These are phyloP conservation scores for Amanita exitialis DNA, from an alignment of 768 basidiomycete species.

Conservation along the genomic window DNA sequence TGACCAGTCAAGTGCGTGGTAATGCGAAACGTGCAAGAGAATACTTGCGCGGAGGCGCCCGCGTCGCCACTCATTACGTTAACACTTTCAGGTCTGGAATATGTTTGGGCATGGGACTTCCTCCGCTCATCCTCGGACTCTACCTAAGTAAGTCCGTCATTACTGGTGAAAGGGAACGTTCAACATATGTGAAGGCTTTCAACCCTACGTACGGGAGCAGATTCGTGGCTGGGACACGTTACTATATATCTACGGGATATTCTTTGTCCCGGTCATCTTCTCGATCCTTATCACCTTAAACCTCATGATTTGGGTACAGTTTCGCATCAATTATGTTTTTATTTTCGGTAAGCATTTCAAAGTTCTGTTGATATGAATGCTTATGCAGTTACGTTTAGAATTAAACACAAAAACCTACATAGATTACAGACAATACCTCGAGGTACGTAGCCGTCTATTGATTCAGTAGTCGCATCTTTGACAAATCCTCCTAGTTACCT, in stretches of 20 bases:
- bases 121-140: conserved; percentile 56
- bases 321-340: conserved; percentile 89
- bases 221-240: conserved; percentile 69
- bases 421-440: conserved; percentile 68
- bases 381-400: conserved; percentile 28
- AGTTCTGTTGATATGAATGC: not conserved
- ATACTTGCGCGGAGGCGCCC: conserved; percentile 46
- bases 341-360: conserved; percentile 55
- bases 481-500: conserved; percentile 46
- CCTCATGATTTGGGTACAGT: conserved; percentile 60
- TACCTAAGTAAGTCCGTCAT: conserved; percentile 36
- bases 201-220: conserved; percentile 33
- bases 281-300: conserved; percentile 76
- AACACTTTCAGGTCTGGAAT: conserved; percentile 70
- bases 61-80: conserved; percentile 51
- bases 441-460: conserved; percentile 23
- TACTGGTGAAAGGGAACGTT: not conserved
- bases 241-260: conserved; percentile 67
- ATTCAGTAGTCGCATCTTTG: not conserved
- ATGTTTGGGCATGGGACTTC: conserved; percentile 61
- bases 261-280: conserved; percentile 70
- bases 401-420: conserved; percentile 60
- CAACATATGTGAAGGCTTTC: conserved; percentile 35
- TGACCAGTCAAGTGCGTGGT: conserved; percentile 36
- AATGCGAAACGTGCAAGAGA: conserved; percentile 70